Conservation (phyloP, 202 grass and related monocot genomes). For the Panicum virgatum region DNA sequence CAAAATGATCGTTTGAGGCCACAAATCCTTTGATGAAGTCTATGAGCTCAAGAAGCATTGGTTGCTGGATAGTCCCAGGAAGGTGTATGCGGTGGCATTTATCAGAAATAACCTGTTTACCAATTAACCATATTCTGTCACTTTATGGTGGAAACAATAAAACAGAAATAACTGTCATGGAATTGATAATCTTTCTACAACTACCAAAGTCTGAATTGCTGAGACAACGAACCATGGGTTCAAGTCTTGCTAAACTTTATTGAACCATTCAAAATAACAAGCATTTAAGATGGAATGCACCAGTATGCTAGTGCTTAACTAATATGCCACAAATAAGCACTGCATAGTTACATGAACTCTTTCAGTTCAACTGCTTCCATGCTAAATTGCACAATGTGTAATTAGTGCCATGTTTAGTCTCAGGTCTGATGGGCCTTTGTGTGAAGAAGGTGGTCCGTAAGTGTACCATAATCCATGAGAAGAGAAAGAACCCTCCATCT, state of each 20-base stretch:
- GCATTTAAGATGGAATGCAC: conserved; percentile 1
- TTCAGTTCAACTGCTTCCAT: background rate
- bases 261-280: background rate
- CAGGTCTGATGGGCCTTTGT: background rate
- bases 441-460: background rate
- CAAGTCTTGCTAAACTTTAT: background rate
- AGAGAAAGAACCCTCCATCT: background rate
- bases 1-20: conserved; percentile 50
- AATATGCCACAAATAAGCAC: conserved; percentile 1
- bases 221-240: background rate
- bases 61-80: conserved; percentile 72
- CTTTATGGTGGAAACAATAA: conserved; percentile 1
- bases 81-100: conserved; percentile 56
- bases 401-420: background rate
- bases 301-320: background rate
- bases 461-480: background rate
- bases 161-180: conserved; percentile 17
- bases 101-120: conserved; percentile 53
- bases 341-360: background rate
- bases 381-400: background rate
- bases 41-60: conserved; percentile 71
- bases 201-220: conserved; percentile 8
- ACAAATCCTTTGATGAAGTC: conserved; percentile 71
- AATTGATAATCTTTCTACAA: conserved; percentile 14
- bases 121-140: conserved; percentile 28